These are phyloP conservation scores for Penicillium pancosmium DNA, from an alignment of 495 filamentous ascomycete species.

Conservation along the genomic window DNA sequence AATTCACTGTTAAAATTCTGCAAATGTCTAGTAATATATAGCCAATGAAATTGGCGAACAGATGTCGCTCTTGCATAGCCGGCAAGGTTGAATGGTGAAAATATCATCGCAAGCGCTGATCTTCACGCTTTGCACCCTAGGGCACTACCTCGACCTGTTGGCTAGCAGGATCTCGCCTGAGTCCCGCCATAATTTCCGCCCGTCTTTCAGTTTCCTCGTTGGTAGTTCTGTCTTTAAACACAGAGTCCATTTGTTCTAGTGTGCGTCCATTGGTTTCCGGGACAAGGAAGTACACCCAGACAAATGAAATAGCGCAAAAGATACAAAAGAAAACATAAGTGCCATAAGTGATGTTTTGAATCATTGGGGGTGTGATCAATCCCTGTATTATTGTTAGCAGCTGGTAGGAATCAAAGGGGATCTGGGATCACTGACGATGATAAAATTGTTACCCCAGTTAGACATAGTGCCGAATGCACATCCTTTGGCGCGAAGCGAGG, in stretches of 20 bases:
- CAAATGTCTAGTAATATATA: too few relatives aligned
- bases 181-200: too few relatives aligned
- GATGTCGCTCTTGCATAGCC: too few relatives aligned
- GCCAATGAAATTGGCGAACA: too few relatives aligned
- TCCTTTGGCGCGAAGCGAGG: not conserved
- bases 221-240: not conserved
- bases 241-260: not conserved
- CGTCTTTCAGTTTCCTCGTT: too few relatives aligned
- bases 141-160: too few relatives aligned
- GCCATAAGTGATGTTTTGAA: not conserved
- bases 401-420: not conserved
- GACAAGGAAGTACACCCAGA: not conserved
- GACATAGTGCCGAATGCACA: not conserved
- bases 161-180: too few relatives aligned
- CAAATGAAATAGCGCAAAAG: not conserved
- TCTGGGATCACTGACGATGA: not conserved
- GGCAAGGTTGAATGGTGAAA: too few relatives aligned
- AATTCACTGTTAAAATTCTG: too few relatives aligned
- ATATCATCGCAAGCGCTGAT: too few relatives aligned
- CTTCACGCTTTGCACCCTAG: too few relatives aligned
- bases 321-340: not conserved
- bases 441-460: not conserved
- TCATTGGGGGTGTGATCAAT: too few relatives aligned
- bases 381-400: not conserved
- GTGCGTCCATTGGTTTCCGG: not conserved